These are phyloP conservation scores for Clonostachys rosea DNA, from an alignment of 2,329 filamentous ascomycete genomes.

Conservation along the genomic window DNA sequence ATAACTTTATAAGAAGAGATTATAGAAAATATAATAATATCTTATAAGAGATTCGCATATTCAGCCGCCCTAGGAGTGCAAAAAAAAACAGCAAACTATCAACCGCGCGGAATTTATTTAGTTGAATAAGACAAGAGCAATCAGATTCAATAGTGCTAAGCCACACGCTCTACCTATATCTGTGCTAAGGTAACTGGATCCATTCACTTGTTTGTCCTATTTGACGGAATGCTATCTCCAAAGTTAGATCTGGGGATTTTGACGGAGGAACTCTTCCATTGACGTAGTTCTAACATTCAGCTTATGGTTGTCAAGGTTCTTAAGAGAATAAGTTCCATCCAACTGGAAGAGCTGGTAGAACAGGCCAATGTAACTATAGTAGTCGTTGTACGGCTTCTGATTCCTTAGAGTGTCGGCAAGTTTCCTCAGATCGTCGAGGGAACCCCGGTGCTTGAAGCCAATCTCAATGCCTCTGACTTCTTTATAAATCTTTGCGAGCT, in stretches of 20 bases:
- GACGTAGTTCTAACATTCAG: constrained; percentile 1
- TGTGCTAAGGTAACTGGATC: too few relatives aligned
- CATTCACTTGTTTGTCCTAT: background rate
- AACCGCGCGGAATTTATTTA: too few relatives aligned
- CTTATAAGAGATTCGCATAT: too few relatives aligned
- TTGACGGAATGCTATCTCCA: background rate
- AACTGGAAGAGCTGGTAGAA: constrained; percentile 2
- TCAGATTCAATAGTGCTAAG: too few relatives aligned
- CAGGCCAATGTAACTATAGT: constrained; percentile 1
- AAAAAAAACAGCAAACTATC: too few relatives aligned
- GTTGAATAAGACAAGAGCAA: too few relatives aligned
- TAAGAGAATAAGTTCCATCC: background rate
- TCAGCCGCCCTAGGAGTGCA: too few relatives aligned
- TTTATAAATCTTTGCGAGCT: background rate
- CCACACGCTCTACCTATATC: too few relatives aligned
- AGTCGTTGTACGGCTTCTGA: background rate
- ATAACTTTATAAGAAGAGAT: too few relatives aligned
- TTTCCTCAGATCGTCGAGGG: background rate
- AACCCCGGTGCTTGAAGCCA: background rate
- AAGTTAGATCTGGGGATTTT: background rate
- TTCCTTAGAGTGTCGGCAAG: background rate
- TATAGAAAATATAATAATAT: too few relatives aligned
- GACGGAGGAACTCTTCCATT: background rate
- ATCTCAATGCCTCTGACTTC: background rate
- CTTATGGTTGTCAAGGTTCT: constrained; percentile 1